Evolutionary conservation across 2,329 filamentous ascomycete species (phyloP).

Genomic region (Beauveria bassiana): DNA sequence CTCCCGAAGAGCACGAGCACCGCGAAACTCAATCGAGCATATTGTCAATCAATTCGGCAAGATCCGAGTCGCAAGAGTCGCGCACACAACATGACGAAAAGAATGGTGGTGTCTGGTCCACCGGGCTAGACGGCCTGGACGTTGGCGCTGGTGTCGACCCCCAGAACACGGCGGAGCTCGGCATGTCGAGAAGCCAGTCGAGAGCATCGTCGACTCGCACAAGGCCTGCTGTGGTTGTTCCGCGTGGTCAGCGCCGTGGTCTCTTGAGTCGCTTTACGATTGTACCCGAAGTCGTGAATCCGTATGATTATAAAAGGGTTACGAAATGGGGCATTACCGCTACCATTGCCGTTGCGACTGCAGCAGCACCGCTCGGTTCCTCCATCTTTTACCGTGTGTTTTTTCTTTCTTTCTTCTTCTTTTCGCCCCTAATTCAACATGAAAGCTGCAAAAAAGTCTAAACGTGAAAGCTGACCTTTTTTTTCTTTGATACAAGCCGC

Average conservation of each 20-base stretch:
- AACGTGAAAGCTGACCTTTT: not conserved
- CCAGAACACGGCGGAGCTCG: not conserved
- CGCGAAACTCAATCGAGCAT: not conserved
- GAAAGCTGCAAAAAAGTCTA: no score
- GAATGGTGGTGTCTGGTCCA: not conserved
- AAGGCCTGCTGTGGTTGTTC: conserved; percentile 27
- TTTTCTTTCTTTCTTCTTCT: not conserved
- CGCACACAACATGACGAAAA: not conserved
- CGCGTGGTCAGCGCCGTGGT: conserved; percentile 52
- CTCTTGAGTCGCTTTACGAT: conserved; percentile 63
- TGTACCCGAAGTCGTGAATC: conserved; percentile 70
- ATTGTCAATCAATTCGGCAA: not conserved
- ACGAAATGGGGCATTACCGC: conserved; percentile 83
- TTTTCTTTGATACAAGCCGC: not conserved
- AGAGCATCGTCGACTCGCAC: conserved; percentile 1
- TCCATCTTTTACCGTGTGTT: conserved; percentile 72
- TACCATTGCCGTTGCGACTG: conserved; percentile 68
- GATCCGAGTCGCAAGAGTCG: not conserved
- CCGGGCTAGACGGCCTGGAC: not conserved
- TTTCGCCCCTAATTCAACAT: no score
- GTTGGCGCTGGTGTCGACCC: not conserved
- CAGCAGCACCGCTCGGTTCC: conserved; percentile 74
- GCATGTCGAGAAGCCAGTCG: not conserved
- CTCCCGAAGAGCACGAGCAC: not conserved
- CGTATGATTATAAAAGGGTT: conserved; percentile 61